A percentile compares a stretch with the other conserved stretches of the same genome.
These are phyloP conservation scores for Trichoderma lentiforme DNA, from an alignment of 2,329 filamentous ascomycete species.

Conservation along the genomic window DNA sequence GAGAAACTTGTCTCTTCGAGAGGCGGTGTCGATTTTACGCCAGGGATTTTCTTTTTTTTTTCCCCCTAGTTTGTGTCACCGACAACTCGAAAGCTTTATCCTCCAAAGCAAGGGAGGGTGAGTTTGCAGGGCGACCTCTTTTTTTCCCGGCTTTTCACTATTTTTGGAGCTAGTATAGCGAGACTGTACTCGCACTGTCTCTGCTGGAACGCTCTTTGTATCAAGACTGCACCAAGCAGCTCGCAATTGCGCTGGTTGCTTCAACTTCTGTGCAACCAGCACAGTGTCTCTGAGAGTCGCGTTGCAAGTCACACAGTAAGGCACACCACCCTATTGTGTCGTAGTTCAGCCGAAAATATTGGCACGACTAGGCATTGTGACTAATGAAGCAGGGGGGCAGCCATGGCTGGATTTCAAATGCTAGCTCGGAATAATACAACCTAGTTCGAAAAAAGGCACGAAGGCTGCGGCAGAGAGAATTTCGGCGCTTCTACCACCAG, in stretches of 20 bases:
- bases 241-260: background rate
- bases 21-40: conserved; percentile 8
- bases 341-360: conserved; percentile 10
- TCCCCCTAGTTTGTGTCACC: conserved; percentile 6
- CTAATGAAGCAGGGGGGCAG: conserved; percentile 8
- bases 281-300: conserved; percentile 7
- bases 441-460: background rate
- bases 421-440: conserved; percentile 1
- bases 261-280: background rate
- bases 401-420: conserved; percentile 5
- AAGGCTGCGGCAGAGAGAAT: background rate
- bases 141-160: background rate
- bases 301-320: conserved; percentile 6
- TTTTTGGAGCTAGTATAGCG: background rate
- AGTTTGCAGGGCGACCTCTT: conserved; percentile 2
- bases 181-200: conserved; percentile 8
- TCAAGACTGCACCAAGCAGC: background rate
- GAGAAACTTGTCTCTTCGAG: background rate
- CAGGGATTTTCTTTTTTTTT: background rate
- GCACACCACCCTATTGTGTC: background rate
- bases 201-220: background rate
- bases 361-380: conserved; percentile 1
- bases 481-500: background rate
- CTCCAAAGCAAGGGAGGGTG: conserved; percentile 12
- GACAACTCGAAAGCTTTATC: conserved; percentile 6